phyloP scores from a whole-genome alignment of 495 filamentous ascomycete genomes.

The Penicillium diatomitis region DNA sequence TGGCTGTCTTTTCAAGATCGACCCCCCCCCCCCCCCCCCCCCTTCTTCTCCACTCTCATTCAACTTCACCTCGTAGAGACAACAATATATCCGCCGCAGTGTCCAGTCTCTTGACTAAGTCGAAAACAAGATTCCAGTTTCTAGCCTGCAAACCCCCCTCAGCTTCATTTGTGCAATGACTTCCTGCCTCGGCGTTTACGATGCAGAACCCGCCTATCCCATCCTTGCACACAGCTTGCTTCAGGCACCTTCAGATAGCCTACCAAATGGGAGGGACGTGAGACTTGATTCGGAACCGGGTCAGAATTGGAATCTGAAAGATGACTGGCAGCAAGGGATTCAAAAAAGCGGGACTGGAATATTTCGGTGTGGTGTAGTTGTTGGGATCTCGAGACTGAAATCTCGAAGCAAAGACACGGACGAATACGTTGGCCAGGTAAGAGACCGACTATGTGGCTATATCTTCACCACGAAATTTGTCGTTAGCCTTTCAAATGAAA shows the following conservation, averaged over 20 bases:
- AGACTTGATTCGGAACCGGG: not conserved
- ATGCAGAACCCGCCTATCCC: slow-evolving; percentile 25
- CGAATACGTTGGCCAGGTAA: slow-evolving; percentile 29
- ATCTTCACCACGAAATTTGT: not conserved
- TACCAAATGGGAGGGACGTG: not conserved
- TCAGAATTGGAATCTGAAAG: slow-evolving; percentile 23
- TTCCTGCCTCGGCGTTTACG: slow-evolving; percentile 13
- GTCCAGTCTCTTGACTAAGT: too few species aligned
- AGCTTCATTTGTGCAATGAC: slow-evolving; percentile 1
- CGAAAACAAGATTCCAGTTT: too few species aligned
- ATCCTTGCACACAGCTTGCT: slow-evolving; percentile 29
- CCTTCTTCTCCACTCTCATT: too few species aligned
- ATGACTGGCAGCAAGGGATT: slow-evolving; percentile 21
- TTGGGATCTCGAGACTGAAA: slow-evolving; percentile 32
- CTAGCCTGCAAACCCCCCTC: too few species aligned
- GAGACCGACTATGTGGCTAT: not conserved
- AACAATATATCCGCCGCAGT: too few species aligned
- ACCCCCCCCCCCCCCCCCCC: too few species aligned
- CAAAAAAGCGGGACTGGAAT: slow-evolving; percentile 5
- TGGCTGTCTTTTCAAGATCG: too few species aligned
- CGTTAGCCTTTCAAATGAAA: too few species aligned
- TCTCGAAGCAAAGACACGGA: slow-evolving; percentile 15
- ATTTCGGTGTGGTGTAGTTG: slow-evolving; percentile 26
- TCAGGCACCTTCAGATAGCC: not conserved
- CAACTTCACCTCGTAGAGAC: too few species aligned